phyloP scores from a whole-genome alignment of 116 monocot genomes.

The Dioscorea cayenensis region DNA sequence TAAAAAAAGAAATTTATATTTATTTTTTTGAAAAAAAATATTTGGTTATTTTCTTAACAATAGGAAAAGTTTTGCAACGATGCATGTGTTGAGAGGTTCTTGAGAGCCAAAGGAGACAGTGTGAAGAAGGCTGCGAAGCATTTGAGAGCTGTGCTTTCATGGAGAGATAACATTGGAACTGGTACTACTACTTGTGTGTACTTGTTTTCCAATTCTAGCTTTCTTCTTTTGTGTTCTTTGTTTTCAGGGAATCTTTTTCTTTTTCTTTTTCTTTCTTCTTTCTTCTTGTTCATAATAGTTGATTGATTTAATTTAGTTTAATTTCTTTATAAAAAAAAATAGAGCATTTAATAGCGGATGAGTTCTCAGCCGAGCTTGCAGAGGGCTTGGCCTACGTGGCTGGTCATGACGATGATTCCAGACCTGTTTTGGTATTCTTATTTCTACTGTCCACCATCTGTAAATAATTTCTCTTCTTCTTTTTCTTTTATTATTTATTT shows the following conservation, averaged over 20 bases:
- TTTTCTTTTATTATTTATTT: background rate
- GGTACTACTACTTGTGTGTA: slow-evolving; percentile 28
- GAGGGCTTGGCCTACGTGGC: slow-evolving; percentile 89
- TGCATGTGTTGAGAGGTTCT: slow-evolving; percentile 71
- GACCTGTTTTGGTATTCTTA: slow-evolving; percentile 69
- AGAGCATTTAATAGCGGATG: slow-evolving; percentile 91
- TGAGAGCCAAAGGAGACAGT: slow-evolving; percentile 56
- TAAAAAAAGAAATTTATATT: background rate
- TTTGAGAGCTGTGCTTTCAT: slow-evolving; percentile 70
- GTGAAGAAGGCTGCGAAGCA: slow-evolving; percentile 93
- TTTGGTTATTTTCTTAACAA: background rate
- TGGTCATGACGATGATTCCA: slow-evolving; percentile 78
- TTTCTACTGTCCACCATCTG: background rate
- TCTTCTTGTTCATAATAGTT: background rate
- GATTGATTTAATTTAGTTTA: too few relatives aligned
- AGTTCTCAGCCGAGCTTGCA: slow-evolving; percentile 81
- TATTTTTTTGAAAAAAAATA: background rate
- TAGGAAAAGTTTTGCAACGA: slow-evolving; percentile 97
- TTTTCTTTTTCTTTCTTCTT: background rate
- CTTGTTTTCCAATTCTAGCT: slow-evolving; percentile 1
- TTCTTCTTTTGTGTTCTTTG: background rate
- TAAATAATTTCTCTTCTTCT: background rate
- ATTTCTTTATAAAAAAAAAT: background rate
- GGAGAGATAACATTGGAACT: slow-evolving; percentile 78
- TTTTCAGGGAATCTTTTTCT: slow-evolving; percentile 3